Evolutionary conservation across 202 grass and related monocot genomes (phyloP), one percentile per base, ranked within the genome.

Genomic region (Alloteropsis angusta): DNA sequence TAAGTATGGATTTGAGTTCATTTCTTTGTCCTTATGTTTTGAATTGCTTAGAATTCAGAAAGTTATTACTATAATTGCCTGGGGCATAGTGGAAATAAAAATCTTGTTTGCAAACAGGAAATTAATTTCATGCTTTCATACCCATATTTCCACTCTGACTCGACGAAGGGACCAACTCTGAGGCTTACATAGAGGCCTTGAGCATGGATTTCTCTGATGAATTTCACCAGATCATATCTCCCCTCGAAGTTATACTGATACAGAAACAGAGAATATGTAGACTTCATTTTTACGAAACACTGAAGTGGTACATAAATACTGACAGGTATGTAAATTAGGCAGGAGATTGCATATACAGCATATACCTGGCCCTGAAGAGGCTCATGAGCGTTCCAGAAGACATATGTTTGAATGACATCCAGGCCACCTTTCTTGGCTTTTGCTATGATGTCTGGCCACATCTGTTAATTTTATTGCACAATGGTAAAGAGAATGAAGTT

Each of bases 81-180:
- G 37, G 73, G 35, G 26, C 18, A 63, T 22, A 41, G 23, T 38
- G 21, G 6, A 49, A 85, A 37, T 44, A 3, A 14, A 71, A 44
- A 38, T 35, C 22, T 57, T 57, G 14, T 13, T 17, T 53, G 34
- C 3, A 25, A 6, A 16, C 14, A 52, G 42, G 19, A 32, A 72
- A 26, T 25, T 10, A 7, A 8, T 18, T 58, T 50, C 19, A 63
- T 64, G 34, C 50, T 72, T 49, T 19, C 80, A 57, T 92, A 96
- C 93, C 89, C 93, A 23, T 92, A 92, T 78, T 90, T 88, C 93
- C 93, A 96, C 73, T 96, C 93, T 1, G 93, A 44, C 49, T 96
- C 71, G 62, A 96, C 54, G 56, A 96, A 96, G 14, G 93, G 93
- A 37, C 89, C 93, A 9, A 96, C 65, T 59, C 93, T 73, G 19